Evolutionary conservation across 371 early-diverging fungal species (phyloP), one percentile per base, ranked within the genome.

Genomic region (Rhizopus microsporus): DNA sequence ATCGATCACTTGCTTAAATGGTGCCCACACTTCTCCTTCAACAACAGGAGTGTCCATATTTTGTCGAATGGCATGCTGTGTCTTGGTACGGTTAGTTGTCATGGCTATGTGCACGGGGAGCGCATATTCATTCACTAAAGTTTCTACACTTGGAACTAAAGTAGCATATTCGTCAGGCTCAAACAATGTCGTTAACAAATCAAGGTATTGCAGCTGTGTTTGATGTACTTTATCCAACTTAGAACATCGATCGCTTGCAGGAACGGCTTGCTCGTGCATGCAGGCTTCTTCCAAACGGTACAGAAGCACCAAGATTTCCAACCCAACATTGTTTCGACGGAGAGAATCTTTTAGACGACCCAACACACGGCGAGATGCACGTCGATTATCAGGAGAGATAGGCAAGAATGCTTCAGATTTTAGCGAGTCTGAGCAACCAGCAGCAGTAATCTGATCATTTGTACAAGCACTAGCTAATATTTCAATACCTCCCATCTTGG

Each of bases 51-150:
- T 57, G 12, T 57, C 54, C 10, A 47, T 55, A 12, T 70, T 68
- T 16, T 51, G 35, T 6, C 52, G 58, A 29, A 79, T 58, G 0
- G 43, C 43, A 38, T 56, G 49, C 29, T 74, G 73, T 5, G 90
- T 70, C 45, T 81, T 87, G 13, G 91, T 91, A 5, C 95, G 78
- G 6, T 85, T 66, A 33, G 92, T 78, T 30, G 81, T 77, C 75
- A 94, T 86, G 4, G 90, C 87, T n/a, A 85, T 66, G n/a, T 83
- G 83, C 43, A 86, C 79, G n/a, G 88, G 82, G 16, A 94, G 59
- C 4, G 75, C 76, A 62, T 87, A 93, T 3, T 74, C 71, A 1
- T 50, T 61, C 10, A 80, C 78, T 10, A 94, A 77, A 7, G 75
- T 78, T 8, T 70, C 67, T 10, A 88, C 77, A 1, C 71, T 64